Conservation (phyloP, 805 yeast genomes). For the Candida railenensis region DNA sequence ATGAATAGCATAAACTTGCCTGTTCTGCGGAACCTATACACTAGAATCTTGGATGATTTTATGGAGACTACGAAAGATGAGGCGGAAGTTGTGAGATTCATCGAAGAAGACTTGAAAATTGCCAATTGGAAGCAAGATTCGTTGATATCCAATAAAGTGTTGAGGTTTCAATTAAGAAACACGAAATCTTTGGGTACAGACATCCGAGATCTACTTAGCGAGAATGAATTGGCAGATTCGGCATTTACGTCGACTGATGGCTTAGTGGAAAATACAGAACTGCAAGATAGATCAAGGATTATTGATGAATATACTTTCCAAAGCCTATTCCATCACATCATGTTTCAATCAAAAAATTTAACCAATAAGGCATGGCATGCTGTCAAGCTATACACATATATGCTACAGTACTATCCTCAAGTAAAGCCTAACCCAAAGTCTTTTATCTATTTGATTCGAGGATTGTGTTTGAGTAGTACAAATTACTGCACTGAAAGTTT, state of each 20-base stretch:
- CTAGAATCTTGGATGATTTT: slow-evolving; percentile 35
- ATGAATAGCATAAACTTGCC: slow-evolving; percentile 33
- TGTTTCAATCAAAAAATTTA: neutral
- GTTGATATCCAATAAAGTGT: slow-evolving; percentile 27
- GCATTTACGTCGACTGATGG: neutral
- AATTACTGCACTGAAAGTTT: neutral
- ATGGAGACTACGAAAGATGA: slow-evolving; percentile 24
- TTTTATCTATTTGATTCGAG: slow-evolving; percentile 3
- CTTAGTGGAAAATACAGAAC: too few species aligned
- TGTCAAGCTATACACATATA: neutral
- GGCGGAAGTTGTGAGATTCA: slow-evolving; percentile 28
- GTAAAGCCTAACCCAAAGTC: slow-evolving; percentile 2
- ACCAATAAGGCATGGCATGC: neutral
- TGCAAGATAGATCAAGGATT: neutral
- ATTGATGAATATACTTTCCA: neutral
- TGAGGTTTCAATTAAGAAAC: slow-evolving; percentile 9
- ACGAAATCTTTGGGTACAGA: neutral
- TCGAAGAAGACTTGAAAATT: slow-evolving; percentile 32
- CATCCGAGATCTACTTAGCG: neutral
- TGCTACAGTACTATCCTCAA: neutral
- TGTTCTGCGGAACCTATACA: slow-evolving; percentile 27
- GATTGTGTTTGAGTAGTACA: neutral
- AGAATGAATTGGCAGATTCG: neutral
- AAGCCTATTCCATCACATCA: neutral
- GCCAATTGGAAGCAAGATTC: slow-evolving; percentile 28